Evolutionary conservation across 768 basidiomycete genomes (phyloP).

Genomic region (Termitomyces sp.): DNA sequence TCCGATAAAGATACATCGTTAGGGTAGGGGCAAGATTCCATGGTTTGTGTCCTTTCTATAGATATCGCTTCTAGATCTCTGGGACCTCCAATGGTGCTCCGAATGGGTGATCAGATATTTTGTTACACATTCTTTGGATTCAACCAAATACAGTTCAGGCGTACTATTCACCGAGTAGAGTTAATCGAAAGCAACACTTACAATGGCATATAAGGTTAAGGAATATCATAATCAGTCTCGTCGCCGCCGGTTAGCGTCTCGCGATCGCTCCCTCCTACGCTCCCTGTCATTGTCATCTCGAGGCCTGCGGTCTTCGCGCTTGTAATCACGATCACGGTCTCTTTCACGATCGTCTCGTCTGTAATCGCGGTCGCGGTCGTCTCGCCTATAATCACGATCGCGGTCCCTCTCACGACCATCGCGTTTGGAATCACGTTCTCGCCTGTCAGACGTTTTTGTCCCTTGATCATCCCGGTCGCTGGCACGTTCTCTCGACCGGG

Average conservation of each 20-base stretch:
- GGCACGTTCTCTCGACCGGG: slow-evolving; percentile 44
- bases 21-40: background rate
- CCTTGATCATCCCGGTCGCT: slow-evolving; percentile 24
- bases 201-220: background rate
- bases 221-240: background rate
- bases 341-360: slow-evolving; percentile 6
- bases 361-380: slow-evolving; percentile 10
- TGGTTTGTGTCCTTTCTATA: background rate
- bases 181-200: background rate
- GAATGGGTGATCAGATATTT: background rate
- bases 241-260: slow-evolving; percentile 18
- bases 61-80: background rate
- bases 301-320: slow-evolving; percentile 11
- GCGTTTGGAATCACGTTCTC: slow-evolving; percentile 13
- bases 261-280: slow-evolving; percentile 23
- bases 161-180: background rate
- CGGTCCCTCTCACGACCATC: slow-evolving; percentile 7
- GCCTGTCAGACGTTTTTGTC: slow-evolving; percentile 14
- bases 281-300: slow-evolving; percentile 28
- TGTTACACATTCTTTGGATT: background rate
- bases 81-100: background rate
- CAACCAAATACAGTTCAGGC: background rate
- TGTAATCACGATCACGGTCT: slow-evolving; percentile 5
- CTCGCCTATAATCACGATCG: slow-evolving; percentile 6
- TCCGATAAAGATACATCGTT: background rate